A percentile compares a stretch with the other conserved stretches of the same genome.
These are phyloP conservation scores for Elsinoe fawcettii DNA, from an alignment of 2,329 filamentous ascomycete genomes.

Conservation along the genomic window DNA sequence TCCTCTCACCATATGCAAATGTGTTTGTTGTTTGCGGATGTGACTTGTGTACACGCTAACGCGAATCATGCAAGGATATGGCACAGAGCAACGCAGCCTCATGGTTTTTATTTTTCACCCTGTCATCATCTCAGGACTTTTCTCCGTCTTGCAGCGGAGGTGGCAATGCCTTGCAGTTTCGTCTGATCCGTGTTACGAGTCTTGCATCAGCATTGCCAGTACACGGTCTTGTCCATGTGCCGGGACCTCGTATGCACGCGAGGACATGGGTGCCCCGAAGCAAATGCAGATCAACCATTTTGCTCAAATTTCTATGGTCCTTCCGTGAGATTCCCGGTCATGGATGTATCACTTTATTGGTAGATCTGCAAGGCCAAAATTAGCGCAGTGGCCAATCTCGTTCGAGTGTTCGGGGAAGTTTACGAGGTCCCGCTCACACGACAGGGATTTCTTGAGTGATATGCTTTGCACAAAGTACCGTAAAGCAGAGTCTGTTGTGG, in stretches of 20 bases:
- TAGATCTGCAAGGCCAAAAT: conserved; percentile 12
- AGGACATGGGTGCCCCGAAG: not conserved
- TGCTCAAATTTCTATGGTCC: not conserved
- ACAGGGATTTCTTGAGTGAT: not conserved
- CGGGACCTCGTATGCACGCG: conserved; percentile 3
- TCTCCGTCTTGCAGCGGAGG: not conserved
- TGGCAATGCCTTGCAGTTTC: not conserved
- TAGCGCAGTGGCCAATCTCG: conserved; percentile 8
- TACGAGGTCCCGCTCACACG: not conserved
- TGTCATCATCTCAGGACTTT: not conserved
- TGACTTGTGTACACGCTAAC: not conserved
- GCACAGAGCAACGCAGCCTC: not conserved
- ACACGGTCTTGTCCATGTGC: not conserved
- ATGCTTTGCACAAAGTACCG: not conserved
- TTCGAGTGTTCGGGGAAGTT: not conserved
- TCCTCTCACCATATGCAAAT: not conserved
- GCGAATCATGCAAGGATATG: conserved; percentile 2
- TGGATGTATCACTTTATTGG: conserved; percentile 13
- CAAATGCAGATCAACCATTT: not conserved
- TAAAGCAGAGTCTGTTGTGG: no score
- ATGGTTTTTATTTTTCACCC: not conserved
- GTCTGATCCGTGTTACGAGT: not conserved
- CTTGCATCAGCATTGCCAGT: not conserved
- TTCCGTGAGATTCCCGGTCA: conserved; percentile 7
- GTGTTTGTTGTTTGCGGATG: not conserved